These are phyloP conservation scores for Aureobasidium lini DNA, from an alignment of 2,329 filamentous ascomycete genomes.

Conservation along the genomic window DNA sequence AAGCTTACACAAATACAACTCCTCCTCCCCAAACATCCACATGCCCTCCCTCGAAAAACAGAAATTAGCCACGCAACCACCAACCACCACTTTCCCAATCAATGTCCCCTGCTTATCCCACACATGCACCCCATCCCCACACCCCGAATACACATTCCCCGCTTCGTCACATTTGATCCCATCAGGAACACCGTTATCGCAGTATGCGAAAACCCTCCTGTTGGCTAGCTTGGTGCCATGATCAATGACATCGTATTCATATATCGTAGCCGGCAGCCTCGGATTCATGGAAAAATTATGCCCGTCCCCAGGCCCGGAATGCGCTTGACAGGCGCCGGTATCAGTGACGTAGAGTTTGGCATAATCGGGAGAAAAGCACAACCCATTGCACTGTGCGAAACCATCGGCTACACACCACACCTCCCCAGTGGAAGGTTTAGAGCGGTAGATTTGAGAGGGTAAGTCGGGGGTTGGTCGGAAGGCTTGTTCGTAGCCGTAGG, in stretches of 20 bases:
- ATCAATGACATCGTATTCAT: constrained; percentile 29
- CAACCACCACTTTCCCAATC: constrained; percentile 52
- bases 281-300: constrained; percentile 24
- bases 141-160: constrained; percentile 51
- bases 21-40: constrained; percentile 20
- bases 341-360: constrained; percentile 49
- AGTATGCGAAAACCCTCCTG: constrained; percentile 45
- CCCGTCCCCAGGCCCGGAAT: constrained; percentile 16
- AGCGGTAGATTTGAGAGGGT: constrained; percentile 53
- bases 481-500: constrained; percentile 52
- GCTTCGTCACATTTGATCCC: constrained; percentile 48
- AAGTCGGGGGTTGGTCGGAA: constrained; percentile 49
- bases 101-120: constrained; percentile 44
- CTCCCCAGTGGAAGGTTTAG: constrained; percentile 43
- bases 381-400: constrained; percentile 49
- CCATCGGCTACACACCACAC: constrained; percentile 52
- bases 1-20: constrained; percentile 17
- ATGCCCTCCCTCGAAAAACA: constrained; percentile 23
- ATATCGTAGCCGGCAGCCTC: constrained; percentile 31
- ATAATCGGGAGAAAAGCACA: constrained; percentile 51
- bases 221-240: constrained; percentile 23
- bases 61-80: constrained; percentile 30
- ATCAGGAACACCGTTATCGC: constrained; percentile 49
- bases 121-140: constrained; percentile 48
- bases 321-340: constrained; percentile 41